A percentile compares a stretch with the other conserved stretches of the same genome.
Evolutionary conservation across 2,329 filamentous ascomycete genomes (phyloP).

Genomic region (Didymella segeticola): DNA sequence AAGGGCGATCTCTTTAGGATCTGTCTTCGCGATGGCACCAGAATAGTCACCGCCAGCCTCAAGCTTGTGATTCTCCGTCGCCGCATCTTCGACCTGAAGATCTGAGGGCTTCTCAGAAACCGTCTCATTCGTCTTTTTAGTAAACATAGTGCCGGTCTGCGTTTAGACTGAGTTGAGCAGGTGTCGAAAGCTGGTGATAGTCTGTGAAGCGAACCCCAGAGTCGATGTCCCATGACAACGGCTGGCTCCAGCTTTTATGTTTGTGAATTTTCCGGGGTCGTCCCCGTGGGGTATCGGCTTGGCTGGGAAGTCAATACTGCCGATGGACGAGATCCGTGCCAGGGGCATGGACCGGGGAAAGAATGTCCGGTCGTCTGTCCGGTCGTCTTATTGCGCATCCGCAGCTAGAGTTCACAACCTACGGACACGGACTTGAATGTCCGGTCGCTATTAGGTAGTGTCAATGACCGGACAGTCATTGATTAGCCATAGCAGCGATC

Average conservation of each 20-base stretch:
- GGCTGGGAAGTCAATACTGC: neutral
- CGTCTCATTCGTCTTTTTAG: neutral
- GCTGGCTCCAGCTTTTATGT: conserved; percentile 1
- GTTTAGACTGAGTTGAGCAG: neutral
- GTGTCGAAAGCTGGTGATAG: neutral
- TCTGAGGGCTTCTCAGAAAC: neutral
- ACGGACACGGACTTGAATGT: neutral
- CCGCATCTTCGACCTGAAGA: neutral
- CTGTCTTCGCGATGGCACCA: conserved; percentile 32
- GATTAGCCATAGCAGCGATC: too few species aligned
- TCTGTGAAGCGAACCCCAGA: neutral
- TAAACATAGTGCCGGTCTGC: neutral
- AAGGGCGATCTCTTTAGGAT: conserved; percentile 33
- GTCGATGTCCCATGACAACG: neutral
- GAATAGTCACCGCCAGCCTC: conserved; percentile 25
- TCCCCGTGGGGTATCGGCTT: conserved; percentile 5
- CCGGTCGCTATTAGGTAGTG: too few species aligned
- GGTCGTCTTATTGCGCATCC: too few species aligned
- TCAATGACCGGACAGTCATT: too few species aligned
- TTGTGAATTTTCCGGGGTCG: neutral
- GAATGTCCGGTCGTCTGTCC: neutral
- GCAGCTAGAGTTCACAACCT: too few species aligned
- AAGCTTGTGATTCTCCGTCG: conserved; percentile 4
- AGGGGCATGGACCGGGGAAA: neutral
- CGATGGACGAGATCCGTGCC: neutral